These are phyloP conservation scores for Excoecaria cochinchinensis DNA, from an alignment of 345 rosid species.

Conservation along the genomic window DNA sequence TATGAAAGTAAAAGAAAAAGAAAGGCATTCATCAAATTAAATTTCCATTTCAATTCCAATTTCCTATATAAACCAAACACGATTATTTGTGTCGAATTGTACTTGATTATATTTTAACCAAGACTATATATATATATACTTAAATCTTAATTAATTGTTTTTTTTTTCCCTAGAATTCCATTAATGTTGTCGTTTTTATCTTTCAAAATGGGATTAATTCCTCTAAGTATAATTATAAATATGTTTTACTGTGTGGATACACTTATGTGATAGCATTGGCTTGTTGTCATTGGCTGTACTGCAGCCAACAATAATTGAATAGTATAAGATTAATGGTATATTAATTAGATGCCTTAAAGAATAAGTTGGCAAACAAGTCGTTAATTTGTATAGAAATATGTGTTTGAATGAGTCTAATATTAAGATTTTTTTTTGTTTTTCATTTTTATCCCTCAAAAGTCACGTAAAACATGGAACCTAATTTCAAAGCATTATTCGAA, in stretches of 20 bases:
- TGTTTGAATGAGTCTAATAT: conserved; percentile 34
- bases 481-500: background rate
- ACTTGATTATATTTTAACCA: too few relatives aligned
- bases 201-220: too few relatives aligned
- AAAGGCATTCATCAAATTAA: too few relatives aligned
- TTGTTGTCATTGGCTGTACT: conserved; percentile 14
- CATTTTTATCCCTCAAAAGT: background rate
- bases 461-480: conserved; percentile 11
- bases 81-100: too few relatives aligned
- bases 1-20: too few relatives aligned
- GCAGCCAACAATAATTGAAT: background rate
- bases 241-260: background rate
- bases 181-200: background rate
- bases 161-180: too few relatives aligned
- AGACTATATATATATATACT: too few relatives aligned
- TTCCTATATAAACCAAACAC: too few relatives aligned
- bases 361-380: conserved; percentile 4
- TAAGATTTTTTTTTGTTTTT: background rate
- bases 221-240: too few relatives aligned
- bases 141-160: too few relatives aligned
- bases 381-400: conserved; percentile 22
- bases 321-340: too few relatives aligned
- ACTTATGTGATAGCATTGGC: background rate
- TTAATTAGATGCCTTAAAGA: conserved; percentile 2
- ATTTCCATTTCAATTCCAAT: background rate